Evolutionary conservation across 1,139 yeast genomes (phyloP).

Genomic region (Sugiyamaella japonica): DNA sequence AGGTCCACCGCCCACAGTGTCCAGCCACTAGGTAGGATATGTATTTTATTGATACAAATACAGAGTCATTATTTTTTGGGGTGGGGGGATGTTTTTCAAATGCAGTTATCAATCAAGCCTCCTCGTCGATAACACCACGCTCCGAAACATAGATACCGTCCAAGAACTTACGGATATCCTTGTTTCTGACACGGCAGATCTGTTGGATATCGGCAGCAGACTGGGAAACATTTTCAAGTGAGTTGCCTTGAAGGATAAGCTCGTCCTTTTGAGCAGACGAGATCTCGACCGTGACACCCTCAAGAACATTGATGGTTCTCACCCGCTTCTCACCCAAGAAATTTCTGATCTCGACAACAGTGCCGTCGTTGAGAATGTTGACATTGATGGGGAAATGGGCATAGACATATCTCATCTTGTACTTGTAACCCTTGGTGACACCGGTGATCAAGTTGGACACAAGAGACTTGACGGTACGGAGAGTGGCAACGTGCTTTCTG

Average conservation of each 20-base stretch:
- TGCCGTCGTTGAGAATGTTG: conserved; percentile 77
- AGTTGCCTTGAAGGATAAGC: conserved; percentile 90
- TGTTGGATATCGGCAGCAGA: conserved; percentile 98
- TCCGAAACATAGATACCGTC: conserved; percentile 99
- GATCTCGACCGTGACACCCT: conserved; percentile 89
- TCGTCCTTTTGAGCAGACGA: conserved; percentile 92
- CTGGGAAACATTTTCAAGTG: conserved; percentile 97
- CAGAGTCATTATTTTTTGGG: conserved; percentile 13
- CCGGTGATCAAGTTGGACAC: conserved; percentile 94
- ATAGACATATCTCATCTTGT: conserved; percentile 99
- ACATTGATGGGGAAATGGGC: conserved; percentile 99
- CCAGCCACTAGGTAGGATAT: not conserved
- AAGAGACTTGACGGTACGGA: conserved; percentile 97
- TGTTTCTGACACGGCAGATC: conserved; percentile 98
- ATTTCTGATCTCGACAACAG: conserved; percentile 94
- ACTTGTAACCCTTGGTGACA: conserved; percentile 98
- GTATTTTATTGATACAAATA: conserved; percentile 13
- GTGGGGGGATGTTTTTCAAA: not conserved
- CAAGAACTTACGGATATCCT: conserved; percentile 99
- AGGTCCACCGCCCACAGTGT: not conserved
- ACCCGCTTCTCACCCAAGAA: conserved; percentile 98
- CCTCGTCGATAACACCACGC: conserved; percentile 82
- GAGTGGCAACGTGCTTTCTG: conserved; percentile 99
- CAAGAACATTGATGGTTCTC: conserved; percentile 79
- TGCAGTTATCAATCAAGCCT: conserved; percentile 42